Conservation (phyloP, 129 eudicot species). For the Helianthus tuberosus region DNA sequence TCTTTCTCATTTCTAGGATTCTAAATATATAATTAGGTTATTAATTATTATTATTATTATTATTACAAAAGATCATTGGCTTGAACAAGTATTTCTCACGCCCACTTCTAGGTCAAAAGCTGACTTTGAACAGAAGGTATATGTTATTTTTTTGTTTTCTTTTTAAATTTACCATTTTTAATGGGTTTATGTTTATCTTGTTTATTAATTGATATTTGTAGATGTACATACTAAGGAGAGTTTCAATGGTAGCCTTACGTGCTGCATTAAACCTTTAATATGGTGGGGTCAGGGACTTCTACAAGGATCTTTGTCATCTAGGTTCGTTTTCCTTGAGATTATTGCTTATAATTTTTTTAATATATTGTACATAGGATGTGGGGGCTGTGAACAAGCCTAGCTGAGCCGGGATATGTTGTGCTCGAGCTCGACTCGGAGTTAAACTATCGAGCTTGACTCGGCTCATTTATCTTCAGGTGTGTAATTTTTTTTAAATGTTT, state of each 20-base stretch:
- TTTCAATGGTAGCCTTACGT: constrained; percentile 94
- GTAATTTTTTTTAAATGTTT: background rate
- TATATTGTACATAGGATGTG: background rate
- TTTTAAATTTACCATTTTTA: background rate
- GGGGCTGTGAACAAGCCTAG: too few relatives aligned
- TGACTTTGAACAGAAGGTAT: constrained; percentile 87
- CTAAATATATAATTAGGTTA: too few relatives aligned
- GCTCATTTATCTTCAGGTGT: constrained; percentile 51
- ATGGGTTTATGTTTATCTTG: constrained; percentile 8
- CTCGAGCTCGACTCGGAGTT: too few relatives aligned
- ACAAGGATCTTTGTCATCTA: constrained; percentile 95
- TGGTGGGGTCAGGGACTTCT: constrained; percentile 84
- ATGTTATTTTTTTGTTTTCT: background rate
- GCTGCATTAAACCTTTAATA: constrained; percentile 97
- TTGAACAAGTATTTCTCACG: constrained; percentile 93
- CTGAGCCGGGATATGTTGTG: too few relatives aligned
- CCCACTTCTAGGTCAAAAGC: constrained; percentile 75
- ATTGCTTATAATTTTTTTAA: background rate
- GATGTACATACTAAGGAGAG: constrained; percentile 98
- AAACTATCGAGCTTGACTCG: too few relatives aligned
- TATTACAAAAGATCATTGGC: too few relatives aligned
- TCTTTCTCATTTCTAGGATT: too few relatives aligned
- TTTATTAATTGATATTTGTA: constrained; percentile 30
- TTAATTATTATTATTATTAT: too few relatives aligned
- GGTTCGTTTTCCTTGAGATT: constrained; percentile 49